Conservation (phyloP, 2,329 filamentous ascomycete species). For the Cryphonectria radicalis region DNA sequence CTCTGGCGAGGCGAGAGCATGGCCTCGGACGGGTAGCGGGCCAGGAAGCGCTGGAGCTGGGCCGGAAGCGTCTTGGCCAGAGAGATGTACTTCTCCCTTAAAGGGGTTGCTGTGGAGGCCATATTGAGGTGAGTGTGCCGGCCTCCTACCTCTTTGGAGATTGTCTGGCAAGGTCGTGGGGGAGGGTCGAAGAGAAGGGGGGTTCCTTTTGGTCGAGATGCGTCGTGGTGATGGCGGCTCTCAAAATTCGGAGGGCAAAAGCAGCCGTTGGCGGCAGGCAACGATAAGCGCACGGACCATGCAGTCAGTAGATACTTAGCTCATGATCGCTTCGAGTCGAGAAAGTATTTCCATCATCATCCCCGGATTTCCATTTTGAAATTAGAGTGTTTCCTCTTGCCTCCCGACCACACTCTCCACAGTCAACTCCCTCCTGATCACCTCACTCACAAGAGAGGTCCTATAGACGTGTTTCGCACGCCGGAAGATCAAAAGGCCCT, state of each 20-base stretch:
- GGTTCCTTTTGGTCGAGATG: not conserved
- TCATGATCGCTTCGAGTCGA: not conserved
- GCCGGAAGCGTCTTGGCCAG: slow-evolving; percentile 76
- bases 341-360: not conserved
- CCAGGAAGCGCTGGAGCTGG: slow-evolving; percentile 84
- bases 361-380: not conserved
- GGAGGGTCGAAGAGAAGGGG: slow-evolving; percentile 3
- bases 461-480: not conserved
- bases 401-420: not conserved
- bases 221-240: not conserved
- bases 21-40: slow-evolving; percentile 78
- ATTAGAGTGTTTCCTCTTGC: not conserved
- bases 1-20: slow-evolving; percentile 51
- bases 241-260: slow-evolving; percentile 24
- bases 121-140: slow-evolving; percentile 28
- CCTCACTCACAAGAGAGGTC: not conserved
- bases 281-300: not conserved
- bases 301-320: not conserved
- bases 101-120: slow-evolving; percentile 31
- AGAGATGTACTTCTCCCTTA: slow-evolving; percentile 48
- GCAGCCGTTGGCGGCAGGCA: slow-evolving; percentile 24
- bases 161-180: slow-evolving; percentile 21
- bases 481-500: not conserved
- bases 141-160: slow-evolving; percentile 29
- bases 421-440: not conserved